Evolutionary conservation across 2,329 filamentous ascomycete species (phyloP).

Genomic region (Trichoderma afroharzianum): DNA sequence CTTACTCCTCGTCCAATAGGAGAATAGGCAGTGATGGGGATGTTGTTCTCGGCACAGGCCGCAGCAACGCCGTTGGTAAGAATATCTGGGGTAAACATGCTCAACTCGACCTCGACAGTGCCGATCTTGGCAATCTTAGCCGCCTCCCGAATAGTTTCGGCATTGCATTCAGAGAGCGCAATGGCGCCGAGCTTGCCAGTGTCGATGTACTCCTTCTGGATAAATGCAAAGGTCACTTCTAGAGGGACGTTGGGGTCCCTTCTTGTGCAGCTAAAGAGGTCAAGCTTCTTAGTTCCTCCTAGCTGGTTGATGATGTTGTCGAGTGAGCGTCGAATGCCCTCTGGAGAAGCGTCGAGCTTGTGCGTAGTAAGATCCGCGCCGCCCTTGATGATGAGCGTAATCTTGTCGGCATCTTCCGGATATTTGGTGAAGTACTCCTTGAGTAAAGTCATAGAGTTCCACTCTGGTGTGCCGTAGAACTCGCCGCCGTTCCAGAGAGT

Average conservation of each 20-base stretch:
- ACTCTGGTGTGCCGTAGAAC: conserved; percentile 58
- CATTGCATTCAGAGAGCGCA: conserved; percentile 50
- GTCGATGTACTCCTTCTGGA: conserved; percentile 48
- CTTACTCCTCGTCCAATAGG: conserved; percentile 28
- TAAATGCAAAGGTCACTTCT: conserved; percentile 40
- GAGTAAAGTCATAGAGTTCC: conserved; percentile 57
- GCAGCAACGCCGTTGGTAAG: conserved; percentile 50
- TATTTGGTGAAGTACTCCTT: conserved; percentile 60
- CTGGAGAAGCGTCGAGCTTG: conserved; percentile 48
- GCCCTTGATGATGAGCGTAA: conserved; percentile 62
- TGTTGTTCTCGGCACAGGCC: conserved; percentile 59
- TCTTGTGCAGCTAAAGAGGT: conserved; percentile 58
- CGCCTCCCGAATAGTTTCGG: conserved; percentile 47
- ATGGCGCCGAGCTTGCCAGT: conserved; percentile 50
- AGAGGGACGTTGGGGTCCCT: conserved; percentile 50
- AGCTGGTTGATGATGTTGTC: conserved; percentile 52
- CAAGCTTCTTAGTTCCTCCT: conserved; percentile 56
- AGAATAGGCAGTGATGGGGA: conserved; percentile 68
- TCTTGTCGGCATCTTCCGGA: conserved; percentile 59
- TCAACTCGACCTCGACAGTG: conserved; percentile 53
- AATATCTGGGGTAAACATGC: conserved; percentile 46
- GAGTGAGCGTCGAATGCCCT: conserved; percentile 53
- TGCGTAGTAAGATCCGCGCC: conserved; percentile 34
- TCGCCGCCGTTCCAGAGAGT: conserved; percentile 62
- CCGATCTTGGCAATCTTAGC: conserved; percentile 42